These are phyloP conservation scores for Hapsidospora chrysogenum DNA, from an alignment of 495 filamentous ascomycete species.

Conservation along the genomic window DNA sequence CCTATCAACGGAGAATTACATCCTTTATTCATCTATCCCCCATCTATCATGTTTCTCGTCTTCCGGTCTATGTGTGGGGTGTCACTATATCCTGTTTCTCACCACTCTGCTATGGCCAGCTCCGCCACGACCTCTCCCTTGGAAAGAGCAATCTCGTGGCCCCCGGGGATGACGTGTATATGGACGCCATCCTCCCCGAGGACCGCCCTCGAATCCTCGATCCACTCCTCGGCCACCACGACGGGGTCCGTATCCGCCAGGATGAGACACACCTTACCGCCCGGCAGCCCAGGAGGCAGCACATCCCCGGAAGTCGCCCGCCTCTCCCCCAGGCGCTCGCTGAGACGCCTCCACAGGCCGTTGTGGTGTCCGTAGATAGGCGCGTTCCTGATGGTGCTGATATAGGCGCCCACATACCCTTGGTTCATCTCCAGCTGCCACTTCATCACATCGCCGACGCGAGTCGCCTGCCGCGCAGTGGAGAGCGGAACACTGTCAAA, in stretches of 20 bases:
- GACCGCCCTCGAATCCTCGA: slow-evolving; percentile 24
- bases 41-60: no score
- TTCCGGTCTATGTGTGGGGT: no score
- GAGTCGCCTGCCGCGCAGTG: slow-evolving; percentile 13
- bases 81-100: no score
- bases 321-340: slow-evolving; percentile 24
- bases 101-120: slow-evolving; percentile 24
- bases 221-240: slow-evolving; percentile 32
- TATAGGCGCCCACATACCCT: slow-evolving; percentile 39
- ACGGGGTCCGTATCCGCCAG: slow-evolving; percentile 37
- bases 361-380: slow-evolving; percentile 37
- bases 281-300: slow-evolving; percentile 17
- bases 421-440: slow-evolving; percentile 40
- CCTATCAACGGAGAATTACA: no score
- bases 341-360: slow-evolving; percentile 40
- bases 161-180: slow-evolving; percentile 25
- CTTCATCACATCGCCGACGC: slow-evolving; percentile 25
- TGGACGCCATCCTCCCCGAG: slow-evolving; percentile 29
- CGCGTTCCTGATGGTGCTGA: slow-evolving; percentile 33
- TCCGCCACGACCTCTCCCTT: slow-evolving; percentile 19
- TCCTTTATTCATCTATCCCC: no score
- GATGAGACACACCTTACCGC: slow-evolving; percentile 33
- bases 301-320: slow-evolving; percentile 12
- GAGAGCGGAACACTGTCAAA: slow-evolving; percentile 26
- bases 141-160: slow-evolving; percentile 34